Evolutionary conservation across 441 rosid species (phyloP), one percentile per base, ranked within the genome.

Genomic region (Populus hybrid): DNA sequence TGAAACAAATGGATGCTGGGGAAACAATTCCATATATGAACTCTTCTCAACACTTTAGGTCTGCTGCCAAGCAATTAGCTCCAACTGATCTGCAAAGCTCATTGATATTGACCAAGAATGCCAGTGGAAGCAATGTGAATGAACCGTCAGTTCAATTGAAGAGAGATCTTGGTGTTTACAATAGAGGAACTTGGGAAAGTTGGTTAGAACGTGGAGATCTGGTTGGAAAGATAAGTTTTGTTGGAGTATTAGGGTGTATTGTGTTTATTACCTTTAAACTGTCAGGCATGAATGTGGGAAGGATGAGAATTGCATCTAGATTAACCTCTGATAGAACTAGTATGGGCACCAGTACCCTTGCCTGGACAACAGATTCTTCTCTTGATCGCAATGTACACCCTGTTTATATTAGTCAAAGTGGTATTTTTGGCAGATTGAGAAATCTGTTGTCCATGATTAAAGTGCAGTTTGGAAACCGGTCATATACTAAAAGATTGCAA

Each of bases 41-140:
- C 84, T 86, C 94, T 63, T 82, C 87, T 71, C 86, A 88, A 78
- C 88, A 87, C 84, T 84, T 89, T 64, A 88, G 78, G 24, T 90
- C 94, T 76, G 92, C 94, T 75, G 94, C 89, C 61, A 92, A 95
- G 86, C 98, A 90, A 83, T 84, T 93, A 80, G 82, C 92, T 35
- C 86, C 92, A 69, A 74, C 89, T 78, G 88, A 90, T 83, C 76
- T 86, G 84, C 92, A 83, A 85, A 83, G 83, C 80, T 84, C 91
- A 64, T 82, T 85, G 73, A 76, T 74, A 75, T 65, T 79, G 14
- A 82, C 84, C 76, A 88, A 83, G 83, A 85, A 79, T 82, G 82
- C 45, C 61, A 84, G 74, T 79, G 91, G 87, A 82, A 84, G 81
- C 73, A 80, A 84, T 84, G 83, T 26, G 70, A 76, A 76, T 82